Evolutionary conservation across 192 early-diverging fungal genomes (phyloP), one percentile per base, ranked within the genome.

Genomic region (Gigaspora rosea): DNA sequence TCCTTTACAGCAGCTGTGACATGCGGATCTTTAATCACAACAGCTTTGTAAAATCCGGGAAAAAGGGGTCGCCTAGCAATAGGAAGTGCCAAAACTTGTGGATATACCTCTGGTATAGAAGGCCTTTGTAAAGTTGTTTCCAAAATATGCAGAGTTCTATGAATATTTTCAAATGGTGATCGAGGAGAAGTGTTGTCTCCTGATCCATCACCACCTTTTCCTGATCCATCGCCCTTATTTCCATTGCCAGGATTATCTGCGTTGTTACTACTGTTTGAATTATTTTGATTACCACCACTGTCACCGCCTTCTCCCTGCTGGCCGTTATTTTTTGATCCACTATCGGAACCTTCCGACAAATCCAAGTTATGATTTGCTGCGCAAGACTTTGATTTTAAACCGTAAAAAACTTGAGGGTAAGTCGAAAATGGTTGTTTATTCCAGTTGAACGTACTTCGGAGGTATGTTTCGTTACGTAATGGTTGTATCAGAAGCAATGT

Each of bases 31-130:
- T 97, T 96, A 71, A 99, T 95, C 33, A 96, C 95, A 33, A 99
- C 92, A 8, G 96, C 95, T 85, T 99, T 99, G 87, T 97, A 99
- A 80, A 97, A 96, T 35, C 96, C 96, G 22, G 97, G 97, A 77
- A 99, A 99, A 27, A 99, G 83, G 20, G 96, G 96, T 32, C 97
- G 88, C 11, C 95, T 86, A 18, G 95, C 93, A 69, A 99, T 93
- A 0, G 97, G 97, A 46, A 99, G 87, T 22, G 96, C 95, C 78
- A 99, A 86, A 0, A 98, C 92, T 76, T 97, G 95, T 8, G 97
- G 94, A 79, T 97, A 98, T 58, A 92, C 89, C 51, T 95, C 94
- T 7, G 97, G 97, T 9, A 97, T 92, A 8, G 92, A 88, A 13
- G 92, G 91, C 78, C 92, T 92, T 78, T 91, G 87, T 20, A 92